Percentiles rank a stretch among this genome's conserved stretches.
Conservation (phyloP, 2,329 filamentous ascomycete species). For the Cyanodermella asteris region DNA sequence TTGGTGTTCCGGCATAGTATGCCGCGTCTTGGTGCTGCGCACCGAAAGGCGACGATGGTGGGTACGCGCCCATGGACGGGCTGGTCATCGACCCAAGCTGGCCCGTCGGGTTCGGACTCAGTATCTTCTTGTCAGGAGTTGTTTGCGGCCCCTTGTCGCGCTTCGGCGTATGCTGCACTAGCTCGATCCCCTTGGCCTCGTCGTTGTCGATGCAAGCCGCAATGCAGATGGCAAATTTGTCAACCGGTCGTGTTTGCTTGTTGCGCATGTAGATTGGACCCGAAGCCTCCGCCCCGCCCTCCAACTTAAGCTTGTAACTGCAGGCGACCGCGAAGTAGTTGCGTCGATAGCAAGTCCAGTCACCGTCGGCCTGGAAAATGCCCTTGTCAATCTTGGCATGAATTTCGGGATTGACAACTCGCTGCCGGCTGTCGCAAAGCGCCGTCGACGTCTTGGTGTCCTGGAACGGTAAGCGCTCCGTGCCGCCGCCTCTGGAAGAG, state of each 20-base stretch:
- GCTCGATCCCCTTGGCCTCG: constrained; percentile 53
- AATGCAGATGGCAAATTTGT: constrained; percentile 62
- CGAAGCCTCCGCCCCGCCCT: too few relatives aligned
- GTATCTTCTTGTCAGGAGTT: constrained; percentile 45
- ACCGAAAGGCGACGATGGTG: too few relatives aligned
- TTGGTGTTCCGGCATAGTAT: constrained; percentile 10
- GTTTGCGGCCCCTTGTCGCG: constrained; percentile 68
- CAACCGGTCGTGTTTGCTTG: constrained; percentile 33
- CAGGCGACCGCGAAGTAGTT: constrained; percentile 82
- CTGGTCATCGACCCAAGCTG: constrained; percentile 11
- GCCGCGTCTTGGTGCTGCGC: constrained; percentile 6
- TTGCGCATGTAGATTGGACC: constrained; percentile 31
- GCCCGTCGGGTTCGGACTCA: constrained; percentile 44
- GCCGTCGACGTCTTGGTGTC: constrained; percentile 17
- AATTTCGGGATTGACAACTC: constrained; percentile 47
- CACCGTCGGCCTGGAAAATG: constrained; percentile 58
- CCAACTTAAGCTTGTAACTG: constrained; percentile 48
- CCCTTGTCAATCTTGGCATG: constrained; percentile 70
- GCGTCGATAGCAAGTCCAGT: constrained; percentile 81
- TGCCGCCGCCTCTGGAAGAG: constrained; percentile 11
- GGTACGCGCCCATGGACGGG: neutral
- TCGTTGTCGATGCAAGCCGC: constrained; percentile 63
- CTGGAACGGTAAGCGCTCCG: too few relatives aligned
- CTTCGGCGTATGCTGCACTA: constrained; percentile 82
- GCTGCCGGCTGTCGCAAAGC: constrained; percentile 14